Percentiles rank a stretch among this genome's conserved stretches.
These are phyloP conservation scores for Beauveria rudraprayagi DNA, from an alignment of 2,329 filamentous ascomycete species.

Conservation along the genomic window DNA sequence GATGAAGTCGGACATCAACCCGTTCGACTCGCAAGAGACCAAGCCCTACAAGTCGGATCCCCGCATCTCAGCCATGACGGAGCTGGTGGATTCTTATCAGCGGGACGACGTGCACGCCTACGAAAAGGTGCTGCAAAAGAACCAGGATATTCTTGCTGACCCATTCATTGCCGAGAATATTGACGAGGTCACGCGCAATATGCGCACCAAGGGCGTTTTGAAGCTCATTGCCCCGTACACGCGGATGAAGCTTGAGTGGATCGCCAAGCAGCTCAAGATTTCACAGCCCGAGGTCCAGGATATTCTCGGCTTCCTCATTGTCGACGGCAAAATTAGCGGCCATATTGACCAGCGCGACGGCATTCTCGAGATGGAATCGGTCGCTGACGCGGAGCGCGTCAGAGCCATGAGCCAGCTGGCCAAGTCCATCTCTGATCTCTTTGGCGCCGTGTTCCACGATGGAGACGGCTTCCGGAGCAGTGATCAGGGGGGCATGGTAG, in stretches of 20 bases:
- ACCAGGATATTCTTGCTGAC: constrained; percentile 83
- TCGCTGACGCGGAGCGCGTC: constrained; percentile 65
- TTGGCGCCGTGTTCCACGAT: constrained; percentile 65
- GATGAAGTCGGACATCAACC: constrained; percentile 97
- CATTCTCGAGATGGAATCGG: constrained; percentile 70
- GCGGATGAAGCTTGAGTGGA: constrained; percentile 79
- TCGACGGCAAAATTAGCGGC: constrained; percentile 79
- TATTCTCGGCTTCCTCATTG: constrained; percentile 88
- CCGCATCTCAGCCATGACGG: constrained; percentile 93
- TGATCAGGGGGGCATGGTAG: constrained; percentile 20
- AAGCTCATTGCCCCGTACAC: constrained; percentile 94
- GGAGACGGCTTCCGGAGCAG: constrained; percentile 56
- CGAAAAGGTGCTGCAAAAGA: constrained; percentile 76
- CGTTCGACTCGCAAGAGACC: constrained; percentile 96
- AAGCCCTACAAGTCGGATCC: constrained; percentile 97
- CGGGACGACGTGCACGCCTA: constrained; percentile 89
- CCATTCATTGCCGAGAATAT: constrained; percentile 98
- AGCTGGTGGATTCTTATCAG: constrained; percentile 93
- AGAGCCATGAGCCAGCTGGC: constrained; percentile 67
- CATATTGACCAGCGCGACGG: constrained; percentile 85
- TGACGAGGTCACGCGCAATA: constrained; percentile 95
- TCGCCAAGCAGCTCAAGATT: constrained; percentile 82
- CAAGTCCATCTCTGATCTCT: constrained; percentile 60
- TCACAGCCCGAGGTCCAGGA: constrained; percentile 82
- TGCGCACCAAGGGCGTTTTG: constrained; percentile 91